These are phyloP conservation scores for Verticillium klebahnii DNA, from an alignment of 2,329 filamentous ascomycete genomes.

Conservation along the genomic window DNA sequence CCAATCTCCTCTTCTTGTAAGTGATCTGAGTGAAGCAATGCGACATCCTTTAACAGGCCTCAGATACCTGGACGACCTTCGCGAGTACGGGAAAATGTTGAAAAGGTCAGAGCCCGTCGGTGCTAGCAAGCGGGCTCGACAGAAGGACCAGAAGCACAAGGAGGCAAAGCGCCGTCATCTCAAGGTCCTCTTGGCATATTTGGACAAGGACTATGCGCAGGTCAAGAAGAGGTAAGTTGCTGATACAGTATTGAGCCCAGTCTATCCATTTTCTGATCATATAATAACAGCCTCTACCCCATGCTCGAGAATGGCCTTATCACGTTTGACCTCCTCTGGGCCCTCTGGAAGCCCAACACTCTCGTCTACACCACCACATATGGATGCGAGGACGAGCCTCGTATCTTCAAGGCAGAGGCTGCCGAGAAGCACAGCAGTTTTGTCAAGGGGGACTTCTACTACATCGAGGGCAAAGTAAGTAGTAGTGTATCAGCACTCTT, in stretches of 20 bases:
- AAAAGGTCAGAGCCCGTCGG: slow-evolving; percentile 50
- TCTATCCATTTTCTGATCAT: neutral
- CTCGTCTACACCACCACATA: slow-evolving; percentile 76
- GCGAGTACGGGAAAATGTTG: slow-evolving; percentile 57
- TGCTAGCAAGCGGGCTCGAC: slow-evolving; percentile 50
- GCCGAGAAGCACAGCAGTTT: slow-evolving; percentile 66
- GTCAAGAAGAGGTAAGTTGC: slow-evolving; percentile 56
- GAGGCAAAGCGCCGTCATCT: slow-evolving; percentile 58
- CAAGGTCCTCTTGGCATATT: slow-evolving; percentile 68
- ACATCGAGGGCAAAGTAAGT: slow-evolving; percentile 59
- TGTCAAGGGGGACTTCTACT: slow-evolving; percentile 70
- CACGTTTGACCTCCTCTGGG: slow-evolving; percentile 86
- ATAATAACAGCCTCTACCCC: slow-evolving; percentile 62
- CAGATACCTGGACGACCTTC: slow-evolving; percentile 74
- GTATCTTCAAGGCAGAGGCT: slow-evolving; percentile 77
- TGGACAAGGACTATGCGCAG: slow-evolving; percentile 77
- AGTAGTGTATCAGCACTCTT: neutral
- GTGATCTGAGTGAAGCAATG: slow-evolving; percentile 11
- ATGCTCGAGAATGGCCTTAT: slow-evolving; percentile 79
- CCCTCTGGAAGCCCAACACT: slow-evolving; percentile 81
- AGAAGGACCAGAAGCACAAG: slow-evolving; percentile 55
- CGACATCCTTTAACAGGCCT: slow-evolving; percentile 11
- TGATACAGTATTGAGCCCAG: too few species aligned
- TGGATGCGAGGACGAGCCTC: slow-evolving; percentile 68
- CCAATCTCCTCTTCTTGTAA: slow-evolving; percentile 65